Evolutionary conservation across 768 basidiomycete species (phyloP), one percentile per base, ranked within the genome.

Genomic region (Cyclocybe aegerita): DNA sequence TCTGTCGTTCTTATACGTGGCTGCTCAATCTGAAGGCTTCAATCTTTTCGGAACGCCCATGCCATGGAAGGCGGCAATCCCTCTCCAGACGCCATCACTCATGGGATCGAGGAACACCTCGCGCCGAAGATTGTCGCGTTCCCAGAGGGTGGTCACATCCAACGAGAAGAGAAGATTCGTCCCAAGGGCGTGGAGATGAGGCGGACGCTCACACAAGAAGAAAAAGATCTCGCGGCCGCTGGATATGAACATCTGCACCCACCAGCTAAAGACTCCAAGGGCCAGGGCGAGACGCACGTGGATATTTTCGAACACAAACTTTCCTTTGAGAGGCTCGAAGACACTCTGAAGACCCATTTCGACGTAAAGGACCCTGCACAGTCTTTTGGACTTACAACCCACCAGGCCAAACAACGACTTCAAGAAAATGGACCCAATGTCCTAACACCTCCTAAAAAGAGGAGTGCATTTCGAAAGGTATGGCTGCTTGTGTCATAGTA

Each of bases 371-470:
- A 83, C 44, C 76, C 84, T 6, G 69, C 65, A 5, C 61, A 61
- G 23, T 82, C 83, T 2, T 55, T 61, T 43, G 85, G 85, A 9
- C 71, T 87, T 11, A 73, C 77, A 9, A 44, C 67, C 6, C 73
- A 72, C 30, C 83, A 85, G 52, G 83, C 82, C 15, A 76, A 74
- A 48, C 60, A 56, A 8, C 75, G 83, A 48, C 74, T 87, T n/a
- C 62, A 71, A 44, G 70, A 73, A 16, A 78, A 86, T 62, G 85
- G 85, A 0, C 77, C 65, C 17, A 87, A 87, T 60, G 58, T 84
- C 35, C 74, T 87, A 42, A 86, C 84, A 5, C 85, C 84, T 16
- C 83, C 84, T 0, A 79, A 78, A 65, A 86, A 83, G 64, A 83
- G 83, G 59, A 83, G 82, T 37, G 80, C 83, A 33, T 58, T 85